Base-by-base conservation (phyloP, 129 eudicot genomes). In the Chrysanthemum makinoi region DNA sequence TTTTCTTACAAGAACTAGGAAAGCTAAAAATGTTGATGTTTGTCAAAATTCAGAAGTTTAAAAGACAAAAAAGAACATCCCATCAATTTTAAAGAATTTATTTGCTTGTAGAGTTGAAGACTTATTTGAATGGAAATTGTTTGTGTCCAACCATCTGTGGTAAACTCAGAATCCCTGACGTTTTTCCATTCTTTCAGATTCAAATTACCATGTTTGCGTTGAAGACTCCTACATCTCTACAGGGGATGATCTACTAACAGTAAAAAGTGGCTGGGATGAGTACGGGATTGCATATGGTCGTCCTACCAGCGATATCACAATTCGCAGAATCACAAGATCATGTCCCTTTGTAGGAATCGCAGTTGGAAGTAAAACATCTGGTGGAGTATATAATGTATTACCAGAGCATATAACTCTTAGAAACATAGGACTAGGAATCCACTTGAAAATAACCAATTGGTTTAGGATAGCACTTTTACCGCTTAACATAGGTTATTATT, bases 181-280 rank as follows among this genome's bases (percentile, higher is more conserved):
- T 20, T 44, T 9, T 48, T 28, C 30, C 57, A 56, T 68, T 68
- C 17, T 57, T 77, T 69, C 89, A 87, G 97, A 91, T 78, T 91
- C 97, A 20, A 86, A 93, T 2, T 82, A 86, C 52, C 85, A 84
- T 44, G 79, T 91, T n/a, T 91, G 97, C 86, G 88, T 91, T 1
- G 93, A 88, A 79, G 83, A 81, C 80, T 82, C 84, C 79, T 82
- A 84, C 73, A 86, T 91, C 47, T 88, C 85, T 80, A 82, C 75
- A 62, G 91, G 97, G 20, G 80, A 84, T 17, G 97, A 91, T 63
- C 87, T 90, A 7, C 70, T 91, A 22, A 83, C 84, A 2, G 84
- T 91, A 0, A 91, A 91, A 79, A 91, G 97, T 16, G 96, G 97
- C 1, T 91, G 97, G 97, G 97, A 91, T 51, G 81, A 91, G 57